Percentiles rank a stretch among this genome's conserved stretches.
Conservation (phyloP, 148 eudicot genomes). For the Chenopodium suecicum region DNA sequence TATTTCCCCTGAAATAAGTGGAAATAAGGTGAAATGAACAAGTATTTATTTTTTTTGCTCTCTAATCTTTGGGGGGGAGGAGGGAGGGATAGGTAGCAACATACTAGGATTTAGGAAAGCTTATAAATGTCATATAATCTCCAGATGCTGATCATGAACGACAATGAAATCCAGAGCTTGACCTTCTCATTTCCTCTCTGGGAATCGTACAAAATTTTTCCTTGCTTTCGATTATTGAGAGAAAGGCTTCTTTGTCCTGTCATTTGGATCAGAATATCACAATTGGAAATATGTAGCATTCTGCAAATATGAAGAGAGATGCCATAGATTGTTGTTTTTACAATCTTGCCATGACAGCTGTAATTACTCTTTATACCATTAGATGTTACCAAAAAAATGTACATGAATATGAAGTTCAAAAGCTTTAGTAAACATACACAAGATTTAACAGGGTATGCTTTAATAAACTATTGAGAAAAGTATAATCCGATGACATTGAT, state of each 20-base stretch:
- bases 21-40: too few species aligned
- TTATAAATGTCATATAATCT: not conserved
- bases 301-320: not conserved
- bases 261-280: conserved; percentile 13
- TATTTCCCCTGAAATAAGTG: too few species aligned
- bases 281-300: conserved; percentile 14
- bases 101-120: not conserved
- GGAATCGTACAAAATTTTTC: conserved; percentile 21
- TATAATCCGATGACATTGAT: not conserved
- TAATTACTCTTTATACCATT: not conserved
- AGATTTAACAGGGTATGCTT: not conserved
- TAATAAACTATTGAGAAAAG: not conserved
- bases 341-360: not conserved
- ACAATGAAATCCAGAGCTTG: not conserved
- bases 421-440: not conserved
- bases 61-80: not conserved
- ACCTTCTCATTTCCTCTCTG: conserved; percentile 40
- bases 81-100: not conserved
- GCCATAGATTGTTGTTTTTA: not conserved
- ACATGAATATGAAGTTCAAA: not conserved
- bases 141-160: not conserved
- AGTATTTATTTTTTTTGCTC: not conserved
- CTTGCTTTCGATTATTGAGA: conserved; percentile 30
- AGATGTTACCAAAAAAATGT: not conserved
- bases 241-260: conserved; percentile 44